A percentile compares a stretch with the other conserved stretches of the same genome.
phyloP scores from a whole-genome alignment of 31 red algal genomes.

The Odonthalia washingtoniensis region DNA sequence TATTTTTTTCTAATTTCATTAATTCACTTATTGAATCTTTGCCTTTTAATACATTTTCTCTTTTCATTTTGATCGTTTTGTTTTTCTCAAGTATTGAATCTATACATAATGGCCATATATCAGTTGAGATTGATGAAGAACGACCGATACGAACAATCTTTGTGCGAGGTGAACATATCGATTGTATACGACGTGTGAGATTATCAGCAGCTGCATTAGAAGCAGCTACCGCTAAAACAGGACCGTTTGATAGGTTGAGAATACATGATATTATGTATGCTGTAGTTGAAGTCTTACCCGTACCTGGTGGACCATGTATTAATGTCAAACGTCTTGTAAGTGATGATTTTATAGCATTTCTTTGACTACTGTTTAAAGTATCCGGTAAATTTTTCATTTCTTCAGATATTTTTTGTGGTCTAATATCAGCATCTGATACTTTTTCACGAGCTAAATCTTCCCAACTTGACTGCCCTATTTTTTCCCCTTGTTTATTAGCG shows the following conservation, averaged over 20 bases:
- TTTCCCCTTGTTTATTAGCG: background rate
- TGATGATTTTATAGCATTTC: slow-evolving; percentile 30
- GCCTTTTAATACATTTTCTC: slow-evolving; percentile 9
- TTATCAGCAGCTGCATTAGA: slow-evolving; percentile 87
- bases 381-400: background rate
- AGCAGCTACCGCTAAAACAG: slow-evolving; percentile 77
- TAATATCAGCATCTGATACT: background rate
- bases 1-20: slow-evolving; percentile 17
- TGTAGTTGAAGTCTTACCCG: slow-evolving; percentile 79
- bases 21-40: background rate
- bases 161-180: background rate
- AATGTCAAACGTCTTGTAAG: slow-evolving; percentile 46
- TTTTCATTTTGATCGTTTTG: background rate
- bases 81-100: slow-evolving; percentile 47
- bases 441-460: slow-evolving; percentile 20
- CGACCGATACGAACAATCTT: slow-evolving; percentile 64
- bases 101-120: slow-evolving; percentile 53
- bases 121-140: slow-evolving; percentile 43
- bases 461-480: no score
- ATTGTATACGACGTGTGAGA: slow-evolving; percentile 49
- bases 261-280: slow-evolving; percentile 45
- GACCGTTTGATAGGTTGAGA: slow-evolving; percentile 34
- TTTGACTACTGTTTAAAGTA: slow-evolving; percentile 48
- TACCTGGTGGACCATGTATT: slow-evolving; percentile 91
- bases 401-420: background rate